phyloP scores from a whole-genome alignment of 2,329 filamentous ascomycete species.

The Epichloe sibirici region DNA sequence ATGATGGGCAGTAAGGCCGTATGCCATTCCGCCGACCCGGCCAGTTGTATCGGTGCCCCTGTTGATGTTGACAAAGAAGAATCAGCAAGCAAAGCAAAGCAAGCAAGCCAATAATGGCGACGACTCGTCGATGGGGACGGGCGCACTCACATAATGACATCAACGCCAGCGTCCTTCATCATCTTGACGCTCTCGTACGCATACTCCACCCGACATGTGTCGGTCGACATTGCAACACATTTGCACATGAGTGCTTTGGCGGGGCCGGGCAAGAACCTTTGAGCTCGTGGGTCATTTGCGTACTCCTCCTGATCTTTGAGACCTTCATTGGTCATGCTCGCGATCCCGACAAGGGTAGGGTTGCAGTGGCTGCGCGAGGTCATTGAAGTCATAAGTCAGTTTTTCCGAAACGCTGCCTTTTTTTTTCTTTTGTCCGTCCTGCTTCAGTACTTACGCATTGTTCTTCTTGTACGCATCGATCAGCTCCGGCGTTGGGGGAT shows the following conservation, averaged over 20 bases:
- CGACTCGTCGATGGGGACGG: neutral
- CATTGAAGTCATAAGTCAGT: neutral
- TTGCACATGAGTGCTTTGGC: conserved; percentile 6
- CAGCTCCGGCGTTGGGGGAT: conserved; percentile 12
- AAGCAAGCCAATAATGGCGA: neutral
- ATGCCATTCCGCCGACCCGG: conserved; percentile 6
- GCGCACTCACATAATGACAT: conserved; percentile 8
- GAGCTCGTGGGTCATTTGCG: conserved; percentile 9
- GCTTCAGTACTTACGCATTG: conserved; percentile 6
- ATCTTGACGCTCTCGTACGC: conserved; percentile 8
- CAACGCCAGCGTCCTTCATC: conserved; percentile 7
- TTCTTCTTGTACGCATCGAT: conserved; percentile 13
- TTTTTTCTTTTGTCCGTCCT: neutral
- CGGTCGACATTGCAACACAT: conserved; percentile 3
- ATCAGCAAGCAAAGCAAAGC: neutral
- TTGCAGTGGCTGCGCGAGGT: conserved; percentile 9
- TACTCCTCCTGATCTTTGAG: conserved; percentile 10
- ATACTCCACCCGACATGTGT: conserved; percentile 6
- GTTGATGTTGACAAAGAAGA: neutral
- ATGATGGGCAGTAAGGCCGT: conserved; percentile 7
- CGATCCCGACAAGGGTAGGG: conserved; percentile 13
- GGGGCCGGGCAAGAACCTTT: conserved; percentile 3
- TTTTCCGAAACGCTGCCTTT: neutral
- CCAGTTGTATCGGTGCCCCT: conserved; percentile 10
- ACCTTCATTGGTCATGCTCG: conserved; percentile 14